These are phyloP conservation scores for Ananas comosus DNA, from an alignment of 176 grass and related monocot genomes.

Conservation along the genomic window DNA sequence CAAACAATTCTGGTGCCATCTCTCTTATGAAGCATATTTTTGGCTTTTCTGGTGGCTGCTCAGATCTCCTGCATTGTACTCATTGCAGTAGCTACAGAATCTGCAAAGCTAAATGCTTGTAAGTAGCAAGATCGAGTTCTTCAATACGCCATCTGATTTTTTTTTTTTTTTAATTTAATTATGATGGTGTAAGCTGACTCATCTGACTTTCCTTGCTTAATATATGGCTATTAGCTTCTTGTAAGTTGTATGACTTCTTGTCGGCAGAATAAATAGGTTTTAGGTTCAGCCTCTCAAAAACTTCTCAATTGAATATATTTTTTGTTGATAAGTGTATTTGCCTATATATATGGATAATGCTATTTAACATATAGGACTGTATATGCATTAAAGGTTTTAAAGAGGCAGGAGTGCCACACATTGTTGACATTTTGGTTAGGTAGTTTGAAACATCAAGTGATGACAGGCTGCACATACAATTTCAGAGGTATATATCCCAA, in stretches of 20 bases:
- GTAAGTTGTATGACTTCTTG: too few species aligned
- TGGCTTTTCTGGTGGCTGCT: constrained; percentile 34
- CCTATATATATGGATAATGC: background rate
- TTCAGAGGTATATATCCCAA: too few species aligned
- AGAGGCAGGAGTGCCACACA: background rate
- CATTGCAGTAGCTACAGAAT: constrained; percentile 11
- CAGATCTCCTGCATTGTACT: constrained; percentile 16
- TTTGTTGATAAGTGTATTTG: background rate
- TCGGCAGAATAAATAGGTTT: too few species aligned
- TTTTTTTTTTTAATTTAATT: background rate
- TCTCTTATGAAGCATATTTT: constrained; percentile 56
- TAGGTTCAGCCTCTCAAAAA: too few species aligned
- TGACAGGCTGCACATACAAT: too few species aligned
- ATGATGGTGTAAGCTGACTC: background rate
- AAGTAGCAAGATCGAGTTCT: constrained; percentile 23
- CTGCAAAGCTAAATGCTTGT: constrained; percentile 29
- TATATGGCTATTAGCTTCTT: too few species aligned
- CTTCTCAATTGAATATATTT: too few species aligned
- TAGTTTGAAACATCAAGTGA: too few species aligned
- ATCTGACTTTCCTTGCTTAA: too few species aligned
- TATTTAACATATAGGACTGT: background rate
- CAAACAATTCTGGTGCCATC: constrained; percentile 29
- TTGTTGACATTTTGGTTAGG: background rate
- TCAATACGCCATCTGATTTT: background rate
- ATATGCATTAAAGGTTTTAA: background rate